These are phyloP conservation scores for Haematococcus sp. DNA, from an alignment of 139 green algal species.

Conservation along the genomic window DNA sequence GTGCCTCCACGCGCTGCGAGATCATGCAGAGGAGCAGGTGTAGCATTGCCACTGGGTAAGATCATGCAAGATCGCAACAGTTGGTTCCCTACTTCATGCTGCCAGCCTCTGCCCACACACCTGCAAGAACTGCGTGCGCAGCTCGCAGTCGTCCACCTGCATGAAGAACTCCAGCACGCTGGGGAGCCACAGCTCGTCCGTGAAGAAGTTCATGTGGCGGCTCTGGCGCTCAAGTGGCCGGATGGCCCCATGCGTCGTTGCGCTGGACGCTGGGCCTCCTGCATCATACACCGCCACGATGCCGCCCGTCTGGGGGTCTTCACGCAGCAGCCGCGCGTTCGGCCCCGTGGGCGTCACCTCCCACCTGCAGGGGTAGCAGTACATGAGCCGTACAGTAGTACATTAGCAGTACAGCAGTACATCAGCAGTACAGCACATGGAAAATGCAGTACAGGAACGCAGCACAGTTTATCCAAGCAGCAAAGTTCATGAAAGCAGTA, in stretches of 20 bases:
- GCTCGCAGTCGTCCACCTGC: conserved; percentile 23
- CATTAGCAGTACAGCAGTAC: too few species aligned
- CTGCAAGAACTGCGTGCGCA: conserved; percentile 28
- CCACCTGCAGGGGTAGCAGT: background rate
- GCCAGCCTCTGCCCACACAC: conserved; percentile 20
- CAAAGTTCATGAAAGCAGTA: too few species aligned
- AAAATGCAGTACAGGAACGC: too few species aligned
- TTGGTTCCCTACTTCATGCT: too few species aligned
- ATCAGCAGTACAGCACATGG: too few species aligned
- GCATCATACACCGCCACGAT: background rate
- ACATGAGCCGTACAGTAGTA: too few species aligned
- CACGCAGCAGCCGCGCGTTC: background rate
- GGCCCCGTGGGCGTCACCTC: too few species aligned
- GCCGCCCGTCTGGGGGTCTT: background rate
- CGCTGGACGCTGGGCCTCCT: conserved; percentile 10
- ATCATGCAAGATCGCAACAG: too few species aligned
- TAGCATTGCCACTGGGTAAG: too few species aligned
- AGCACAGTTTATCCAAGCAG: too few species aligned
- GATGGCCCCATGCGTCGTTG: conserved; percentile 4
- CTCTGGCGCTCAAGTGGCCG: background rate
- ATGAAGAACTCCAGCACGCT: conserved; percentile 51
- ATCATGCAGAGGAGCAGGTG: background rate
- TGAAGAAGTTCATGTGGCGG: conserved; percentile 41
- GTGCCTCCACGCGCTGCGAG: conserved; percentile 32
- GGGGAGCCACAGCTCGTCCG: conserved; percentile 43